These are phyloP conservation scores for Rutstroemia sp. DNA, from an alignment of 2,329 filamentous ascomycete species.

Conservation along the genomic window DNA sequence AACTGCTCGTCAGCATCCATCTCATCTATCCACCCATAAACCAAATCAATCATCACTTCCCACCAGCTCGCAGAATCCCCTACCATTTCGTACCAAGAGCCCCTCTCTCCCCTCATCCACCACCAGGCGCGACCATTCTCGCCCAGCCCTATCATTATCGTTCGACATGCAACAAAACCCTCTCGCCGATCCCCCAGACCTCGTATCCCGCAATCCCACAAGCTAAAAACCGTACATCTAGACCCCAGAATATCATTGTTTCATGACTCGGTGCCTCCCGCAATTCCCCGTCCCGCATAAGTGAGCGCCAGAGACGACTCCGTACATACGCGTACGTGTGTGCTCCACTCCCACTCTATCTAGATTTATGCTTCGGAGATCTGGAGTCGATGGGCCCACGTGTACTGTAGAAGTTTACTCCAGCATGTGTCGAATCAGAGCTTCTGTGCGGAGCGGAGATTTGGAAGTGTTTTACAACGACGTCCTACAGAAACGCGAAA, in stretches of 20 bases:
- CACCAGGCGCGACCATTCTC: not conserved
- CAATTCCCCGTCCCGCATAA: not conserved
- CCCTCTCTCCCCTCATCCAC: not conserved
- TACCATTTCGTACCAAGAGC: not conserved
- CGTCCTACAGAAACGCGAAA: too few species aligned
- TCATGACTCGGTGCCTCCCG: not conserved
- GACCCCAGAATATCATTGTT: not conserved
- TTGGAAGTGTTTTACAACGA: too few species aligned
- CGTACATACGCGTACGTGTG: not conserved
- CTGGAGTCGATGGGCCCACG: too few species aligned
- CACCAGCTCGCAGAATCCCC: not conserved
- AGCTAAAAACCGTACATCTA: not conserved
- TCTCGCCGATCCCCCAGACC: not conserved
- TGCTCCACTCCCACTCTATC: too few species aligned
- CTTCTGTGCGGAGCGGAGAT: too few species aligned
- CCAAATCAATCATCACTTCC: not conserved
- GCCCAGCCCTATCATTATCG: constrained; percentile 7
- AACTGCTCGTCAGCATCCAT: too few species aligned
- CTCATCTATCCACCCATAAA: not conserved
- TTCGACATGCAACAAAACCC: constrained; percentile 7
- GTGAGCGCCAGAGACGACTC: not conserved
- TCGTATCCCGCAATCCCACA: not conserved
- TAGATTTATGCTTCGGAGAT: too few species aligned
- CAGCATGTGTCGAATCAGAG: too few species aligned
- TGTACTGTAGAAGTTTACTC: too few species aligned